Percentiles rank a stretch among this genome's conserved stretches.
Evolutionary conservation across 108 stramenopile genomes (phyloP).

Genomic region (Skeletonema tropicum): DNA sequence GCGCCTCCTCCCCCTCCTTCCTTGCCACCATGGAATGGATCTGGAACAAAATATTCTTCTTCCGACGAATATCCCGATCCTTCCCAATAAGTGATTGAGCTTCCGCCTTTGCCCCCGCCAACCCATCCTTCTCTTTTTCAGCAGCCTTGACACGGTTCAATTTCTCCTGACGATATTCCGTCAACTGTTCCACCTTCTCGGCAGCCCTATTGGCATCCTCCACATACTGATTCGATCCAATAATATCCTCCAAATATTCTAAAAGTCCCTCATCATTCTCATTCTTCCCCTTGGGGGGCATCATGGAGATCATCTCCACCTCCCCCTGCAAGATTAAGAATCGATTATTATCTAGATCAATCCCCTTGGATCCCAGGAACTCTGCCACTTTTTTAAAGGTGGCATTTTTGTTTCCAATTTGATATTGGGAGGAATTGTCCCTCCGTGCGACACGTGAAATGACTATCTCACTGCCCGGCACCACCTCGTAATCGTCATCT

Average conservation of each 20-base stretch:
- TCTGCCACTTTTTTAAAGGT: constrained; percentile 89
- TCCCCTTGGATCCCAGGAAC: constrained; percentile 87
- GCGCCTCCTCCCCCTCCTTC: constrained; percentile 46
- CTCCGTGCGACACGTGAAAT: constrained; percentile 86
- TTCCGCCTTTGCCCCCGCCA: constrained; percentile 90
- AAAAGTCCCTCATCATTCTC: constrained; percentile 97
- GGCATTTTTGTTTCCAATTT: constrained; percentile 85
- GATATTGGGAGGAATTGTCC: constrained; percentile 91
- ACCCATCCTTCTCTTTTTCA: constrained; percentile 92
- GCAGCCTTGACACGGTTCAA: constrained; percentile 96
- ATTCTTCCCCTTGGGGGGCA: constrained; percentile 97
- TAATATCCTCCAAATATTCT: constrained; percentile 99
- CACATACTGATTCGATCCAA: constrained; percentile 94
- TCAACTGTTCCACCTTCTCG: constrained; percentile 81
- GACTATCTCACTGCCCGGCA: constrained; percentile 79
- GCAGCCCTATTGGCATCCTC: constrained; percentile 86
- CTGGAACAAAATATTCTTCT: constrained; percentile 91
- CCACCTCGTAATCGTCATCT: constrained; percentile 82
- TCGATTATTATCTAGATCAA: constrained; percentile 98
- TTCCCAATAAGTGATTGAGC: constrained; percentile 86
- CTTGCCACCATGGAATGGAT: constrained; percentile 60
- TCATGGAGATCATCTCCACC: constrained; percentile 99
- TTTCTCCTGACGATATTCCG: constrained; percentile 86
- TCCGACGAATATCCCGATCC: constrained; percentile 87
- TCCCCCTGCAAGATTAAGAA: constrained; percentile 99